Base-by-base conservation (phyloP, 192 early-diverging fungal species). In the Phycomyces blakesleeanus region DNA sequence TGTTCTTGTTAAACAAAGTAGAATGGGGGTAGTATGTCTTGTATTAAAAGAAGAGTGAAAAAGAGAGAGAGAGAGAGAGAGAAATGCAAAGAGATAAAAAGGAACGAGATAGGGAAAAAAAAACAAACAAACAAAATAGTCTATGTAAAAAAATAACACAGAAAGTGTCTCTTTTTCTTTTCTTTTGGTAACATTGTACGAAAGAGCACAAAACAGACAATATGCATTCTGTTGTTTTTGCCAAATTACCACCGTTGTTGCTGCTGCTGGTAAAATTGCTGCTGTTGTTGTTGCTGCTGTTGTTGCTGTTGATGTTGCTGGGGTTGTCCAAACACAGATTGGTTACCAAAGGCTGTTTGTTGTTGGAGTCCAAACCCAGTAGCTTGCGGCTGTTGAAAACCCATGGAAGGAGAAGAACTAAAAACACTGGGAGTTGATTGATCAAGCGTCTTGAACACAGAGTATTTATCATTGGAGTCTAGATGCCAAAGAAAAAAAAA, bases 401-500 rank as follows among this genome's bases (percentile, higher is more conserved):
- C 44, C 18, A 47, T 47, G 44, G 44, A 47, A n/a, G 12, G 44
- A 14, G 15, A 14, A 12, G 44, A 27, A 51, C 55, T 61, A 38
- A 72, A 72, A 10, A 72, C 64, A 57, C 70, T 72, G 12, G 70
- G 64, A 10, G 63, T 56, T 27, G 42, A 27, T 14, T 63, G 38
- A 37, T 59, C 51, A 6, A 72, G 51, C 5, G 39, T 51, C 29
- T 66, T 72, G 44, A 72, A 72, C 41, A 72, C 64, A 21, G 70
- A 64, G 56, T 72, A 72, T 49, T 59, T 64, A 51, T 72, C 70
- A 42, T 55, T 66, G 21, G 59, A 25, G 2, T 72, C 38, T 57
- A 51, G 5, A 39, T 8, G 29, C 14, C 10, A 53, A 44, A 55
- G 14, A 47, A 41, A n/a, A 66, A 29, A 25, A 51, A 7, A 56